phyloP scores from a whole-genome alignment of 2,329 filamentous ascomycete species.

The Microascus cirrosus region DNA sequence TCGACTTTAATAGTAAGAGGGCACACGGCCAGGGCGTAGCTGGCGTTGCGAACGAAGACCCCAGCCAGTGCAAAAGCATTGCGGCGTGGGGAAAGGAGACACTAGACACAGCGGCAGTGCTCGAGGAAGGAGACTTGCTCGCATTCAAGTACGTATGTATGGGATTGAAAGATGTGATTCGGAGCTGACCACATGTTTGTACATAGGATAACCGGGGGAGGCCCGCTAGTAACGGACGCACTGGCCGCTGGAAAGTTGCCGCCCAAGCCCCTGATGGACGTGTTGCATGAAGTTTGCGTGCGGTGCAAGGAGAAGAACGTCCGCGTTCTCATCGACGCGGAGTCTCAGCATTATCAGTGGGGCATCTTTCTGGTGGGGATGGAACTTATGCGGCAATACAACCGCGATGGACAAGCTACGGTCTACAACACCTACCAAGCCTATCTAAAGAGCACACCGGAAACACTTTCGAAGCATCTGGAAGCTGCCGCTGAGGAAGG shows the following conservation, averaged over 20 bases:
- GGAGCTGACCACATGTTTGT: neutral
- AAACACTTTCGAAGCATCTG: constrained; percentile 48
- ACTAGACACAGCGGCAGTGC: constrained; percentile 28
- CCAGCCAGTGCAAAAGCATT: neutral
- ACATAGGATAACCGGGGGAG: neutral
- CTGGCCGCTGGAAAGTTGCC: constrained; percentile 74
- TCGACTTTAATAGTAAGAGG: constrained; percentile 42
- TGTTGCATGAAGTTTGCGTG: constrained; percentile 51
- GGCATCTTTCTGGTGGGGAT: constrained; percentile 22
- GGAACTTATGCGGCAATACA: constrained; percentile 24
- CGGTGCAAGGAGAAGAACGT: constrained; percentile 24
- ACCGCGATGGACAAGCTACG: constrained; percentile 45
- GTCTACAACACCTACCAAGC: constrained; percentile 75
- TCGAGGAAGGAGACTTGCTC: constrained; percentile 47
- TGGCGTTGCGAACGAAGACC: neutral
- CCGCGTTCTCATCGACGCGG: constrained; percentile 33
- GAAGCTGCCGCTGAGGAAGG: constrained; percentile 43
- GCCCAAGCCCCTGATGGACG: constrained; percentile 58
- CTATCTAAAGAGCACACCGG: constrained; percentile 55
- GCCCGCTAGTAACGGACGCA: constrained; percentile 61
- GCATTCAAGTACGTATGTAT: neutral
- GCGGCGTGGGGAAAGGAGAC: neutral
- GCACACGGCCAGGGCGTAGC: constrained; percentile 21
- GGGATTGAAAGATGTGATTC: neutral
- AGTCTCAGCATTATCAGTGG: constrained; percentile 30